Conservation (phyloP, 495 filamentous ascomycete genomes). For the Penicillium canescens region DNA sequence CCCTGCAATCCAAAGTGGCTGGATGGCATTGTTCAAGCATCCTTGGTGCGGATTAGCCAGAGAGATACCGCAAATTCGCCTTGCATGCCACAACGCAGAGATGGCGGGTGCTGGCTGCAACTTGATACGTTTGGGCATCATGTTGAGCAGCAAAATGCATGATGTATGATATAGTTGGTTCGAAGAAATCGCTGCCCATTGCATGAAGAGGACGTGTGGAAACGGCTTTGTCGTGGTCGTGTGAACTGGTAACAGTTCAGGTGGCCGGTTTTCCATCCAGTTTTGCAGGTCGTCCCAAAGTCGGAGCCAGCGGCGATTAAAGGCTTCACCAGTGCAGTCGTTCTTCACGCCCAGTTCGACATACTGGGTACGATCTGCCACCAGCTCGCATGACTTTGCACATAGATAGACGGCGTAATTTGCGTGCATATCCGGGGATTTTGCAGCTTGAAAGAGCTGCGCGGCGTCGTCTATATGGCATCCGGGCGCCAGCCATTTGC, state of each 20-base stretch:
- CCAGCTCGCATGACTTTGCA: constrained; percentile 40
- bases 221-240: constrained; percentile 38
- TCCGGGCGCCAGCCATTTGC: constrained; percentile 40
- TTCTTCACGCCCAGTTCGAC: constrained; percentile 35
- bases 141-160: constrained; percentile 44
- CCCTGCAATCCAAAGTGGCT: constrained; percentile 51
- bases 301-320: constrained; percentile 32
- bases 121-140: constrained; percentile 34
- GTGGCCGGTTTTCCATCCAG: constrained; percentile 41
- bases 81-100: constrained; percentile 47
- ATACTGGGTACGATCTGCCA: constrained; percentile 40
- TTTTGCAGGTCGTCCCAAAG: constrained; percentile 46
- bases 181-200: constrained; percentile 50
- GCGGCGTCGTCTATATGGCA: constrained; percentile 31
- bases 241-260: constrained; percentile 39
- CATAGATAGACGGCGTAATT: constrained; percentile 51
- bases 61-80: constrained; percentile 49
- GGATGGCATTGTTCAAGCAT: constrained; percentile 50
- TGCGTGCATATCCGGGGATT: constrained; percentile 40
- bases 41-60: constrained; percentile 47
- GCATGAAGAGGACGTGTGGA: constrained; percentile 43
- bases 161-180: constrained; percentile 52
- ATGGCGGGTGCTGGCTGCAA: constrained; percentile 22
- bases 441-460: constrained; percentile 26
- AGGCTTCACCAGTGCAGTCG: constrained; percentile 25